Evolutionary conservation across 495 filamentous ascomycete species (phyloP), one percentile per base, ranked within the genome.

Genomic region (Sordaria brevicollis): DNA sequence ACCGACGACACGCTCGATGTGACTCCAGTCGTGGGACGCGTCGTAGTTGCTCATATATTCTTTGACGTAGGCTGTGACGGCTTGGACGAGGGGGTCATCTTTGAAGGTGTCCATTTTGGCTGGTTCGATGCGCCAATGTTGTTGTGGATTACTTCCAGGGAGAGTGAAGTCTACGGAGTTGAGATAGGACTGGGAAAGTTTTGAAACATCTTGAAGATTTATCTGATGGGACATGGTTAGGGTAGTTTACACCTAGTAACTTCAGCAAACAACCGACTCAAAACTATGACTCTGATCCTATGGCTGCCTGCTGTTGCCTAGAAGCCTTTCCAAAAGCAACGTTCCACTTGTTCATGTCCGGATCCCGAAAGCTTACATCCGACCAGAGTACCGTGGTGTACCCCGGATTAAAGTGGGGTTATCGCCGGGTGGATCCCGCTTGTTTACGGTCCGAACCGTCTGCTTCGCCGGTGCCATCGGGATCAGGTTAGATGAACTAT

Each of bases 41-140:
- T 97, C 95, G 80, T 92, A 92, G 62, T 84, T 80, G 41, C 87
- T 81, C 93, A 97, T 97, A 84, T 90, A 93, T 11, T 80, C 74
- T 71, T 85, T 80, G 33, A 92, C 88, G 75, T 89, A 91, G 66
- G 77, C 73, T 29, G 82, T 84, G 71, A 89, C 83, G n/a, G 80
- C 68, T 21, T 76, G 69, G 74, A 88, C 80, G 66, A 89, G 81
- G 17, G 74, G 69, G 66, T 79, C 79, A 54, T 78, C 73, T 36
- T 37, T 71, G 73, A 81, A 73, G 62, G 76, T 43, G 67, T 78
- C 73, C 72, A 76, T 74, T 1, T 54, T 39, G 43, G 73, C 67
- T 66, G 70, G 35, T 73, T 75, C 77, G 69, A 57, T 73, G 66
- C 65, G 35, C 1, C 34, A 19, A 8, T 36, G 29, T n/a, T 43